A percentile compares a stretch with the other conserved stretches of the same genome.
Evolutionary conservation across 768 basidiomycete genomes (phyloP).

Genomic region (Cyclocybe aegerita): DNA sequence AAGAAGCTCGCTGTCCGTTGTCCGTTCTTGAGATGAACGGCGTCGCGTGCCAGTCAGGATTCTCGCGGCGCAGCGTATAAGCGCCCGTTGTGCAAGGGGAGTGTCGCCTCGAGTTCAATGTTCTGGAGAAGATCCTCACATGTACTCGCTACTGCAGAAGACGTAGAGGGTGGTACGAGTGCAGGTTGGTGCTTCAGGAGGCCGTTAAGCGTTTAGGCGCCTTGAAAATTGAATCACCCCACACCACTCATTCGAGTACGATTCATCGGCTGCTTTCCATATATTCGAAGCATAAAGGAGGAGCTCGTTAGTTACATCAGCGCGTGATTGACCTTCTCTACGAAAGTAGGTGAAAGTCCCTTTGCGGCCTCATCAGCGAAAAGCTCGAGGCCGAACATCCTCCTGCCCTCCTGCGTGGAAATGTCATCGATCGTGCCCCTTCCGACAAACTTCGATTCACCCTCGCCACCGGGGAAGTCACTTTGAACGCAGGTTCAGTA

Average conservation of each 20-base stretch:
- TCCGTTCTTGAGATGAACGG: no score
- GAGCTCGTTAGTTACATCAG: not conserved
- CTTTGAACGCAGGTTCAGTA: conserved; percentile 20
- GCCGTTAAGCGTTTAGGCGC: not conserved
- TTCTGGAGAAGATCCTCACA: no score
- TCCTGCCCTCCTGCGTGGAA: conserved; percentile 31
- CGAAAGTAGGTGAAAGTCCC: conserved; percentile 3
- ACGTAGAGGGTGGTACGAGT: not conserved
- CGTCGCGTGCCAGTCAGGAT: no score
- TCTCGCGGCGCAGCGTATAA: no score
- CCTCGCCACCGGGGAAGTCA: conserved; percentile 53
- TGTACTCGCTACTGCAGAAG: no score
- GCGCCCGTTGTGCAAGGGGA: no score
- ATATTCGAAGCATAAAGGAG: not conserved
- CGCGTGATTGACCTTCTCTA: conserved; percentile 11
- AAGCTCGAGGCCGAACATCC: conserved; percentile 41
- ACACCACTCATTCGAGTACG: not conserved
- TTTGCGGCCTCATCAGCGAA: conserved; percentile 17
- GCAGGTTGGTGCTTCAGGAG: not conserved
- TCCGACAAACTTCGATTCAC: conserved; percentile 44
- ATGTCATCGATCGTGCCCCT: conserved; percentile 35
- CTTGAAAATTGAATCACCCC: no score
- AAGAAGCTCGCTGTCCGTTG: no score
- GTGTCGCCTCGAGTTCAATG: no score
- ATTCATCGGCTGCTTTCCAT: not conserved